These are phyloP conservation scores for Cyberlindnera euphorbiiphila DNA, from an alignment of 805 yeast genomes.

Conservation along the genomic window DNA sequence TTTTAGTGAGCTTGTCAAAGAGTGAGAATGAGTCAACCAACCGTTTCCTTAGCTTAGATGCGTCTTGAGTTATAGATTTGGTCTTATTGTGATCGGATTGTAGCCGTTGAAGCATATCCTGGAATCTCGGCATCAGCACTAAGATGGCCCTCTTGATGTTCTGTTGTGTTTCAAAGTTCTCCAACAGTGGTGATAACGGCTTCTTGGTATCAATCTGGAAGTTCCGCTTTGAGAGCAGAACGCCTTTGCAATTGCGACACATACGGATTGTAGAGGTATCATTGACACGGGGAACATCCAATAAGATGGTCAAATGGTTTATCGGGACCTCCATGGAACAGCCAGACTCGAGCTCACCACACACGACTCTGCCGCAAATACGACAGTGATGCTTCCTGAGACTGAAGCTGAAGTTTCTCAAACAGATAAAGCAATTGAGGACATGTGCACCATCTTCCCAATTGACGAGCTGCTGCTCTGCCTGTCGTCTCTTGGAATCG, in stretches of 20 bases:
- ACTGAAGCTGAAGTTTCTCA: conserved; percentile 48
- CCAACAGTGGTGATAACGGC: conserved; percentile 35
- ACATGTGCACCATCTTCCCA: conserved; percentile 62
- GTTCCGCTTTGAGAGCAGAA: conserved; percentile 53
- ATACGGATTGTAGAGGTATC: conserved; percentile 44
- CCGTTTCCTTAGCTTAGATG: conserved; percentile 39
- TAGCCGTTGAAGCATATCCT: conserved; percentile 33
- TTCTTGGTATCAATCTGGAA: conserved; percentile 37
- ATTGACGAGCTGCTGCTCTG: conserved; percentile 47
- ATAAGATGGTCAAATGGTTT: conserved; percentile 17
- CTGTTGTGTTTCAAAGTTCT: conserved; percentile 39
- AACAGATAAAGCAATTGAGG: conserved; percentile 61
- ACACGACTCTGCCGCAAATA: conserved; percentile 77
- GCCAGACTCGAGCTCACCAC: conserved; percentile 56
- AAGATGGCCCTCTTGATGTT: conserved; percentile 37
- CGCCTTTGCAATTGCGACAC: conserved; percentile 66
- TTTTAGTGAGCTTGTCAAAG: conserved; percentile 48
- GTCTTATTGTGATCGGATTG: conserved; percentile 31
- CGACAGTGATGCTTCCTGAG: conserved; percentile 88
- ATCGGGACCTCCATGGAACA: conserved; percentile 77
- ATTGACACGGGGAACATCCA: conserved; percentile 22
- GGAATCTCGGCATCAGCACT: conserved; percentile 40
- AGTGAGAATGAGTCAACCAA: conserved; percentile 46
- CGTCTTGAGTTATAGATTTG: conserved; percentile 31
- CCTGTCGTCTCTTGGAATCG: conserved; percentile 30